These are phyloP conservation scores for Pezizomycotina sp. DNA, from an alignment of 2,329 filamentous ascomycete genomes.

Conservation along the genomic window DNA sequence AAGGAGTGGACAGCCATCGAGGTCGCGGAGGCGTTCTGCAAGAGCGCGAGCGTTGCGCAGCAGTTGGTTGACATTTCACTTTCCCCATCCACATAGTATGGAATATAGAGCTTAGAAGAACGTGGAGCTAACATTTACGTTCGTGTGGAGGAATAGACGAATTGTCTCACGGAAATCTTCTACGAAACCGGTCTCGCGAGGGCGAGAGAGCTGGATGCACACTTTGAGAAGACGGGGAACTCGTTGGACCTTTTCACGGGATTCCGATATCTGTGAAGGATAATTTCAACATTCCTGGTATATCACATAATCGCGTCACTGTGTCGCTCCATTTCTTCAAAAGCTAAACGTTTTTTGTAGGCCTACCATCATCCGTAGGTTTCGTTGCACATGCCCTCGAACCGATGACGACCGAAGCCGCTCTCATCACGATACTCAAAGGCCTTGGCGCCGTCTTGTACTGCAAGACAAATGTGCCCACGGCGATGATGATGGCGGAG, in stretches of 20 bases:
- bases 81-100: too few species aligned
- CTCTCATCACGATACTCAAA: slow-evolving; percentile 42
- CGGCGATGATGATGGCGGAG: slow-evolving; percentile 40
- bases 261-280: slow-evolving; percentile 47
- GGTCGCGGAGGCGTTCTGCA: slow-evolving; percentile 36
- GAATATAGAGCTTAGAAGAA: too few species aligned
- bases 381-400: slow-evolving; percentile 44
- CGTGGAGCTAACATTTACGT: not conserved
- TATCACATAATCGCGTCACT: too few species aligned
- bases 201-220: slow-evolving; percentile 37
- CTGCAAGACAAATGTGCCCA: slow-evolving; percentile 53
- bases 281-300: slow-evolving; percentile 48
- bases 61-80: too few species aligned
- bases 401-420: slow-evolving; percentile 41
- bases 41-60: slow-evolving; percentile 36
- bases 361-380: slow-evolving; percentile 45
- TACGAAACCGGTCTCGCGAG: slow-evolving; percentile 38
- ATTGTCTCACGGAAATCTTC: slow-evolving; percentile 39
- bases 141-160: slow-evolving; percentile 27
- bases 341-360: too few species aligned
- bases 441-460: slow-evolving; percentile 48
- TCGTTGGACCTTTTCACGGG: slow-evolving; percentile 50
- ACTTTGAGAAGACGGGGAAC: slow-evolving; percentile 34
- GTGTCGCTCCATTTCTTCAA: too few species aligned
- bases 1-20: too few species aligned